phyloP scores from a whole-genome alignment of 441 rosid species.

The Metrosideros polymorpha region DNA sequence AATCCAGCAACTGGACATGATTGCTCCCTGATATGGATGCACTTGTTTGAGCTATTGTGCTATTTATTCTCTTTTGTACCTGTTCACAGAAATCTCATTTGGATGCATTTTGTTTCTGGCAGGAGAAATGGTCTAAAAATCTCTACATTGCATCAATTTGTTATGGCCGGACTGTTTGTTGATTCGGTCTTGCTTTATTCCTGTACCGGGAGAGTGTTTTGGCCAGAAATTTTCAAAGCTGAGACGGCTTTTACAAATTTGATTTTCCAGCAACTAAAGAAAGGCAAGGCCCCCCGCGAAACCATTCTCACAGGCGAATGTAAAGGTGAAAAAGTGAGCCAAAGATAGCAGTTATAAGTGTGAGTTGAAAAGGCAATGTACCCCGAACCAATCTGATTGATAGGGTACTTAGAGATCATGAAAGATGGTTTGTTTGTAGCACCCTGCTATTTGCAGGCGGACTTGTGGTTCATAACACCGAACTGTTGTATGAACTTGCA shows the following conservation, averaged over 20 bases:
- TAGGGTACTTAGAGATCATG: background rate
- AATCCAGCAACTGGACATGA: background rate
- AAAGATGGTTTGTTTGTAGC: background rate
- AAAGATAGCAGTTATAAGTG: background rate
- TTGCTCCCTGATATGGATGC: background rate
- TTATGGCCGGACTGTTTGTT: constrained; percentile 11
- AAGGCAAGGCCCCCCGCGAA: background rate
- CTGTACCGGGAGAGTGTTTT: background rate
- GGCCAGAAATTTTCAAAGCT: background rate
- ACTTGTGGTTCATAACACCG: background rate
- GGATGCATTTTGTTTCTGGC: background rate
- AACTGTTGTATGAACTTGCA: background rate
- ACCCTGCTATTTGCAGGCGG: background rate
- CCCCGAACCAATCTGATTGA: background rate
- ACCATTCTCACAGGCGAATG: background rate
- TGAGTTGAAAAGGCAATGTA: background rate
- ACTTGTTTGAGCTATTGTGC: background rate
- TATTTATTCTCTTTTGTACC: background rate
- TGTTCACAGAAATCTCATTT: background rate
- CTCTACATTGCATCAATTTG: constrained; percentile 13
- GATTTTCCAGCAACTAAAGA: background rate
- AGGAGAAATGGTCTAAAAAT: constrained; percentile 13
- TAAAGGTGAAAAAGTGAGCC: background rate
- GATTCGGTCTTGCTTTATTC: background rate
- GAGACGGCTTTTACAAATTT: background rate